phyloP scores from a whole-genome alignment of 768 basidiomycete genomes.

The Coprinopsis marcescibilis region DNA sequence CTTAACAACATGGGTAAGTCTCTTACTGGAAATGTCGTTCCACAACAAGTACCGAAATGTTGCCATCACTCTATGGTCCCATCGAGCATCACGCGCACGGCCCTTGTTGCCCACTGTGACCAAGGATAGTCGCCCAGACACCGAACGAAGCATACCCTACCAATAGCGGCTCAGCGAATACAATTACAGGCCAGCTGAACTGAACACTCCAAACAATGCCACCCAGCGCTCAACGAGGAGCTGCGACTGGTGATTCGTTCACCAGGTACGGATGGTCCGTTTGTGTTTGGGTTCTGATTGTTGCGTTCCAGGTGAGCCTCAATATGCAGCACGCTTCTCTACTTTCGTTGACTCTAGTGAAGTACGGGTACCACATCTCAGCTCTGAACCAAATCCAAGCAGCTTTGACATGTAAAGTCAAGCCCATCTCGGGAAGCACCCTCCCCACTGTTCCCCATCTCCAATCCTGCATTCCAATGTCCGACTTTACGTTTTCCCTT shows the following conservation, averaged over 20 bases:
- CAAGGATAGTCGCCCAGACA: too few species aligned
- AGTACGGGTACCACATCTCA: slow-evolving; percentile 93
- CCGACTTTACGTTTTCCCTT: slow-evolving; percentile 67
- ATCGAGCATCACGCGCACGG: too few species aligned
- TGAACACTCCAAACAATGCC: background rate
- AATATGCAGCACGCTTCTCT: slow-evolving; percentile 15
- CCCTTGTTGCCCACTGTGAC: too few species aligned
- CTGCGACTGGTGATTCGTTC: slow-evolving; percentile 29
- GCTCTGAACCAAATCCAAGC: slow-evolving; percentile 85
- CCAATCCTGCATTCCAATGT: slow-evolving; percentile 78
- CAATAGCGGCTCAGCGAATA: too few species aligned
- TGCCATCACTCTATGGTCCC: too few species aligned
- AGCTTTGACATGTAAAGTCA: slow-evolving; percentile 62
- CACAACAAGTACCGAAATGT: too few species aligned
- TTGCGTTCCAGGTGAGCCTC: slow-evolving; percentile 46
- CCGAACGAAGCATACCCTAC: too few species aligned
- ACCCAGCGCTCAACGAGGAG: background rate
- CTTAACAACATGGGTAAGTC: too few species aligned
- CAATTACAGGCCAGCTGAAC: background rate
- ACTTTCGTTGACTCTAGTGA: slow-evolving; percentile 2
- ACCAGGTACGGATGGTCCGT: slow-evolving; percentile 60
- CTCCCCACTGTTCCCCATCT: slow-evolving; percentile 30
- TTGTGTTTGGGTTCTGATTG: slow-evolving; percentile 61
- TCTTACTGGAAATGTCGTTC: too few species aligned
- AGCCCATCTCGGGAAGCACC: slow-evolving; percentile 20